A percentile compares a stretch with the other conserved stretches of the same genome.
Conservation (phyloP, 2,329 filamentous ascomycete species). For the Lasiodiplodia hormozganensis region DNA sequence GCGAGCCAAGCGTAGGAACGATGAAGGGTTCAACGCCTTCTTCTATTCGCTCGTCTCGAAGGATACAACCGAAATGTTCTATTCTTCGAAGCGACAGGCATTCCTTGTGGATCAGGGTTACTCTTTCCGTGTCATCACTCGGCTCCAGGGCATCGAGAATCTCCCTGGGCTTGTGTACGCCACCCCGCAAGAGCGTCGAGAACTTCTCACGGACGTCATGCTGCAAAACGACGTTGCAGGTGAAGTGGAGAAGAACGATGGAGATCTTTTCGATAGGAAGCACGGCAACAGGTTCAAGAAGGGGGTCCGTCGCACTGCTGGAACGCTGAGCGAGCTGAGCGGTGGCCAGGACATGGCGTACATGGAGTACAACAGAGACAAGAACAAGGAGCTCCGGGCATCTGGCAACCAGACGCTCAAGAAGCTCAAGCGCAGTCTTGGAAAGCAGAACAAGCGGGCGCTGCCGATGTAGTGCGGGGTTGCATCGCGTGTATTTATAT, state of each 20-base stretch:
- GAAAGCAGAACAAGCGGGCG: conserved; percentile 25
- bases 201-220: conserved; percentile 87
- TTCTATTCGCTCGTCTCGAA: conserved; percentile 98
- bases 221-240: conserved; percentile 76
- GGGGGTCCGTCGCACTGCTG: conserved; percentile 78
- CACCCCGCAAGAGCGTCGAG: conserved; percentile 79
- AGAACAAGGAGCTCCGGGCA: conserved; percentile 29
- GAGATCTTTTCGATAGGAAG: conserved; percentile 69
- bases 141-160: conserved; percentile 87
- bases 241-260: conserved; percentile 73
- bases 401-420: conserved; percentile 25
- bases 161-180: conserved; percentile 81
- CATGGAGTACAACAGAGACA: conserved; percentile 46
- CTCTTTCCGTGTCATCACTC: conserved; percentile 98
- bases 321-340: conserved; percentile 82
- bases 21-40: conserved; percentile 98
- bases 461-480: not conserved
- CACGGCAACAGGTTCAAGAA: conserved; percentile 54
- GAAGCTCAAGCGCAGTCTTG: conserved; percentile 26
- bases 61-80: conserved; percentile 97
- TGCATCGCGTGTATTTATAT: not conserved
- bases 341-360: conserved; percentile 98
- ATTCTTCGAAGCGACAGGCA: conserved; percentile 93
- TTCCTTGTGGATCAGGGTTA: conserved; percentile 98
- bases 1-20: conserved; percentile 91